A percentile compares a stretch with the other conserved stretches of the same genome.
Conservation (phyloP, 2,329 filamentous ascomycete genomes). For the Fusarium ramigenum region DNA sequence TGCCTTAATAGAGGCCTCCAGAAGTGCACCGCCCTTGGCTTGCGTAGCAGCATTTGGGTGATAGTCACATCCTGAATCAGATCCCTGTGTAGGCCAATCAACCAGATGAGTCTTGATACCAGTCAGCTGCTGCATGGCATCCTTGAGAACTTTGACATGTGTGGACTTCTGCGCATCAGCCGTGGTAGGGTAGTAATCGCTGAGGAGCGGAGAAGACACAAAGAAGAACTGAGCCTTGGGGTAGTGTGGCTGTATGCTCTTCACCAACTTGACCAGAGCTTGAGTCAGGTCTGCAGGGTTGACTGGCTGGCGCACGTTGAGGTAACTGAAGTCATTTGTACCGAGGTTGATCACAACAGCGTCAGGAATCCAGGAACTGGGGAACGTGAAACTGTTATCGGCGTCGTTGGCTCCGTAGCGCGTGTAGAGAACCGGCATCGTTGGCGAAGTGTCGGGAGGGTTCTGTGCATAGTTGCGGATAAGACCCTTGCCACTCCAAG, state of each 20-base stretch:
- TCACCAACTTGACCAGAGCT: conserved; percentile 37
- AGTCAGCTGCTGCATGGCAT: conserved; percentile 46
- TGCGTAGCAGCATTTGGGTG: conserved; percentile 54
- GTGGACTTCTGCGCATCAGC: conserved; percentile 52
- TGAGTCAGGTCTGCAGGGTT: conserved; percentile 41
- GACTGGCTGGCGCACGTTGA: conserved; percentile 42
- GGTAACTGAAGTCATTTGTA: conserved; percentile 55
- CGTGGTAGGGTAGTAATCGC: conserved; percentile 49
- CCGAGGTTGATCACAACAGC: conserved; percentile 56
- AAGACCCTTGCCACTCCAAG: conserved; percentile 56
- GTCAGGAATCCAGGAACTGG: conserved; percentile 41
- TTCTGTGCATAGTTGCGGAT: conserved; percentile 50
- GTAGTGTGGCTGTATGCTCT: conserved; percentile 48
- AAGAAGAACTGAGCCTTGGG: conserved; percentile 51
- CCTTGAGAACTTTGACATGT: conserved; percentile 47
- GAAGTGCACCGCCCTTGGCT: conserved; percentile 41
- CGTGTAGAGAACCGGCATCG: conserved; percentile 54
- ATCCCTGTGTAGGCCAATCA: conserved; percentile 53
- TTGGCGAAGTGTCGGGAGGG: conserved; percentile 43
- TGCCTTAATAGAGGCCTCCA: conserved; percentile 42
- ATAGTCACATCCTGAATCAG: conserved; percentile 54
- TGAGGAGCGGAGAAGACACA: conserved; percentile 52
- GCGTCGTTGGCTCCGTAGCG: conserved; percentile 54
- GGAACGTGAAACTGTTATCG: conserved; percentile 51
- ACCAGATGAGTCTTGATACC: conserved; percentile 49